A percentile compares a stretch with the other conserved stretches of the same genome.
These are phyloP conservation scores for Streptanthus diversifolius DNA, from an alignment of 345 rosid genomes.

Conservation along the genomic window DNA sequence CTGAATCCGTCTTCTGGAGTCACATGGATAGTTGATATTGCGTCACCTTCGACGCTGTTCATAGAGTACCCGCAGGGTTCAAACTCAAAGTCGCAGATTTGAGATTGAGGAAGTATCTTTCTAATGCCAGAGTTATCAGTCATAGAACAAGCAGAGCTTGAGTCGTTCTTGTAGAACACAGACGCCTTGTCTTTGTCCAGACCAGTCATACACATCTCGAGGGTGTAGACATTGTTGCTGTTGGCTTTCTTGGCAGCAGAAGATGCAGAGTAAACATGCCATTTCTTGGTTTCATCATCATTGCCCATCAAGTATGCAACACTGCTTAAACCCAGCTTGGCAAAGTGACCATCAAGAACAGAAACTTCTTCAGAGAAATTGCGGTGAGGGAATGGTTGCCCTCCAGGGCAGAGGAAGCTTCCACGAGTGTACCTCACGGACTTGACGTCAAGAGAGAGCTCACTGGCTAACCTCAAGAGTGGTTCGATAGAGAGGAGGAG, in stretches of 20 bases:
- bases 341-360: conserved; percentile 46
- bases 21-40: conserved; percentile 69
- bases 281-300: conserved; percentile 35
- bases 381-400: conserved; percentile 74
- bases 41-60: conserved; percentile 57
- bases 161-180: conserved; percentile 47
- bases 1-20: conserved; percentile 84
- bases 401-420: conserved; percentile 69
- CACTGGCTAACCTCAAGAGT: conserved; percentile 42
- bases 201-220: conserved; percentile 88
- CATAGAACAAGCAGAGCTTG: conserved; percentile 42
- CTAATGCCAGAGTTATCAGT: conserved; percentile 57
- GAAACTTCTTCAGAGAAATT: conserved; percentile 65
- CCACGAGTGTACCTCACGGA: conserved; percentile 70
- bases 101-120: conserved; percentile 55
- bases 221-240: conserved; percentile 29
- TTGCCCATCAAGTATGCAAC: conserved; percentile 52
- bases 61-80: conserved; percentile 85
- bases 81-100: conserved; percentile 65
- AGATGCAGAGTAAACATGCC: conserved; percentile 72
- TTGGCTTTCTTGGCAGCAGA: conserved; percentile 1
- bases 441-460: conserved; percentile 44
- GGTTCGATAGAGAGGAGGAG: conserved; percentile 58
- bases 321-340: conserved; percentile 32
- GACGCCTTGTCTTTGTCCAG: conserved; percentile 52